These are phyloP conservation scores for Phanerodontia chrysosporium DNA, from an alignment of 768 basidiomycete genomes.

Conservation along the genomic window DNA sequence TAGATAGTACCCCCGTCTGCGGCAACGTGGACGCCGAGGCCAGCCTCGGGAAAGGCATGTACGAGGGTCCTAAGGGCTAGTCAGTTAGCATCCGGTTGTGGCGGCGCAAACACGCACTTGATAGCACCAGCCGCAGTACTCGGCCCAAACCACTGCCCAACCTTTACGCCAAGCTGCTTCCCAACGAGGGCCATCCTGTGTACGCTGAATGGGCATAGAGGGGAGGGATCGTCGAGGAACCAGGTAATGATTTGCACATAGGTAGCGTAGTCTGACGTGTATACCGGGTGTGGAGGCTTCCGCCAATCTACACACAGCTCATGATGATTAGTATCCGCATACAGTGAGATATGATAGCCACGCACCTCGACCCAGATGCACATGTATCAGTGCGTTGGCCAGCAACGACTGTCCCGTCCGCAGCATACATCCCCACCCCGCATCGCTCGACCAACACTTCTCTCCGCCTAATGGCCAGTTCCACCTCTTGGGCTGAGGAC, in stretches of 20 bases:
- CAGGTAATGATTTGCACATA: slow-evolving; percentile 92
- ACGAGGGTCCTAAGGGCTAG: slow-evolving; percentile 59
- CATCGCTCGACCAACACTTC: slow-evolving; percentile 80
- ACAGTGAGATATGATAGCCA: slow-evolving; percentile 6
- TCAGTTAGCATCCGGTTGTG: background rate
- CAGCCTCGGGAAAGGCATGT: slow-evolving; percentile 73
- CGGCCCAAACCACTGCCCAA: slow-evolving; percentile 98
- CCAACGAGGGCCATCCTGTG: slow-evolving; percentile 95
- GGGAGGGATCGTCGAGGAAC: slow-evolving; percentile 89
- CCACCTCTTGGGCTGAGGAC: slow-evolving; percentile 51
- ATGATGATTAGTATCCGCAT: background rate
- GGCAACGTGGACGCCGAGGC: slow-evolving; percentile 78
- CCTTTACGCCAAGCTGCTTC: slow-evolving; percentile 90
- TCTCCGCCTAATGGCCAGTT: slow-evolving; percentile 61
- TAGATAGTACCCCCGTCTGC: slow-evolving; percentile 73
- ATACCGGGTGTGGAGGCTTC: slow-evolving; percentile 56
- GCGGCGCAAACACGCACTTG: slow-evolving; percentile 44
- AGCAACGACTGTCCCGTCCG: slow-evolving; percentile 82
- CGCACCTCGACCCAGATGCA: slow-evolving; percentile 73
- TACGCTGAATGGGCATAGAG: slow-evolving; percentile 86
- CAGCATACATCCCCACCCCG: slow-evolving; percentile 92
- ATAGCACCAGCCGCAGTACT: slow-evolving; percentile 97
- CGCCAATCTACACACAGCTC: slow-evolving; percentile 66
- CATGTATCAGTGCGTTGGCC: slow-evolving; percentile 71
- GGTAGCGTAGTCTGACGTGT: slow-evolving; percentile 66